phyloP scores from a whole-genome alignment of 345 rosid species.

The Fremontodendron californicum region DNA sequence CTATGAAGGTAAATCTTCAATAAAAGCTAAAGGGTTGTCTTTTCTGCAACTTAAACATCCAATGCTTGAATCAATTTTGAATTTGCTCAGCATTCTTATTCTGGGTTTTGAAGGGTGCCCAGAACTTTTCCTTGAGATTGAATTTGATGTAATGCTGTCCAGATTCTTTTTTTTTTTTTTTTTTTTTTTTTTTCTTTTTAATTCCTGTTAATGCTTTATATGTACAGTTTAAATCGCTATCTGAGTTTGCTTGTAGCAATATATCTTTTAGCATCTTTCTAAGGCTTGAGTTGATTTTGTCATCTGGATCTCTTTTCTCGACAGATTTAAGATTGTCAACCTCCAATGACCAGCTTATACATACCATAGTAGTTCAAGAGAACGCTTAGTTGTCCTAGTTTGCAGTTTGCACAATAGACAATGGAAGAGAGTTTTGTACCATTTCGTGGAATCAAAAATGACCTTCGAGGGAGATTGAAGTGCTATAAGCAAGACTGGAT shows the following conservation, averaged over 20 bases:
- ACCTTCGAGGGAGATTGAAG: conserved; percentile 62
- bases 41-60: conserved; percentile 1
- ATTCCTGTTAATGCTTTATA: background rate
- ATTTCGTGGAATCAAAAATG: conserved; percentile 78
- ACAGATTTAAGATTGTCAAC: conserved; percentile 16
- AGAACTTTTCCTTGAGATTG: background rate
- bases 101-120: conserved; percentile 4
- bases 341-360: conserved; percentile 12
- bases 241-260: background rate
- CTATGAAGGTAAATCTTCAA: conserved; percentile 30
- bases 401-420: conserved; percentile 9
- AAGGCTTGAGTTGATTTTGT: conserved; percentile 12
- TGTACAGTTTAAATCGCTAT: background rate
- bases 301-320: background rate
- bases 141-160: background rate
- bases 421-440: conserved; percentile 94
- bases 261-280: background rate
- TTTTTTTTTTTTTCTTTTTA: background rate
- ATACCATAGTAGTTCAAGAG: conserved; percentile 15
- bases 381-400: background rate
- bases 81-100: conserved; percentile 2
- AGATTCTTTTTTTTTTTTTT: no score
- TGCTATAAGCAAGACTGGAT: conserved; percentile 96
- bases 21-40: conserved; percentile 15
- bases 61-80: background rate